Percentiles rank a stretch among this genome's conserved stretches.
Evolutionary conservation across 2,329 filamentous ascomycete species (phyloP).

Genomic region (Stagonosporopsis cucurbitacearum): DNA sequence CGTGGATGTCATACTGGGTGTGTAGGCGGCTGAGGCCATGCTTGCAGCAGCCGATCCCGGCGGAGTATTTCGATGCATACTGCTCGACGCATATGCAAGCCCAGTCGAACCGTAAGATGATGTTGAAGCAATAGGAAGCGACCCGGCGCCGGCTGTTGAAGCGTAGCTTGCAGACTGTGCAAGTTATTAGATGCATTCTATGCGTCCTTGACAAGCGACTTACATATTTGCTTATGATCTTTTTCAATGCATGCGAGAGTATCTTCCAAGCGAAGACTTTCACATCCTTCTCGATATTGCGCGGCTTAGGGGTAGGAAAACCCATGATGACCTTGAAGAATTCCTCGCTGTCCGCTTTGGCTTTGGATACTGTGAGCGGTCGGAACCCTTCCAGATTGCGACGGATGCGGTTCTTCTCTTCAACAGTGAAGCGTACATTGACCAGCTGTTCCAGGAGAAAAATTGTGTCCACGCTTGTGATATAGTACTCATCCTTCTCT

Average conservation of each 20-base stretch:
- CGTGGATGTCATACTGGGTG: constrained; percentile 51
- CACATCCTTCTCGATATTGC: constrained; percentile 98
- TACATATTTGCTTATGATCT: constrained; percentile 97
- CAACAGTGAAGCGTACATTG: constrained; percentile 85
- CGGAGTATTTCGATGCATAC: constrained; percentile 56
- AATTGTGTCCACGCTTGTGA: constrained; percentile 97
- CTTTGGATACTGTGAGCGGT: constrained; percentile 91
- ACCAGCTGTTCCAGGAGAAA: constrained; percentile 92
- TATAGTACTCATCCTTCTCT: constrained; percentile 87
- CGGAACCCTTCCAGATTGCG: constrained; percentile 95
- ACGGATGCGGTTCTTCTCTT: constrained; percentile 98
- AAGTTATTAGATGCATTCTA: constrained; percentile 45
- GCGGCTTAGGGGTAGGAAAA: constrained; percentile 91
- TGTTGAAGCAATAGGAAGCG: constrained; percentile 48
- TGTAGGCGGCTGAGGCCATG: constrained; percentile 53
- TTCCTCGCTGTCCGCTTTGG: constrained; percentile 88
- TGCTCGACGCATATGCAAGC: constrained; percentile 56
- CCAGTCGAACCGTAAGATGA: constrained; percentile 49
- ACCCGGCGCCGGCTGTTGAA: constrained; percentile 63
- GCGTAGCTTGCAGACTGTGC: constrained; percentile 70
- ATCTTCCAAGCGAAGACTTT: constrained; percentile 99
- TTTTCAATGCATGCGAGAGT: constrained; percentile 84
- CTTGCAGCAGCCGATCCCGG: constrained; percentile 57
- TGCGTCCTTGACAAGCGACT: constrained; percentile 45
- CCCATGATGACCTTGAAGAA: constrained; percentile 99